These are phyloP conservation scores for Eucommia ulmoides DNA, from an alignment of 257 asterid genomes.

Conservation along the genomic window DNA sequence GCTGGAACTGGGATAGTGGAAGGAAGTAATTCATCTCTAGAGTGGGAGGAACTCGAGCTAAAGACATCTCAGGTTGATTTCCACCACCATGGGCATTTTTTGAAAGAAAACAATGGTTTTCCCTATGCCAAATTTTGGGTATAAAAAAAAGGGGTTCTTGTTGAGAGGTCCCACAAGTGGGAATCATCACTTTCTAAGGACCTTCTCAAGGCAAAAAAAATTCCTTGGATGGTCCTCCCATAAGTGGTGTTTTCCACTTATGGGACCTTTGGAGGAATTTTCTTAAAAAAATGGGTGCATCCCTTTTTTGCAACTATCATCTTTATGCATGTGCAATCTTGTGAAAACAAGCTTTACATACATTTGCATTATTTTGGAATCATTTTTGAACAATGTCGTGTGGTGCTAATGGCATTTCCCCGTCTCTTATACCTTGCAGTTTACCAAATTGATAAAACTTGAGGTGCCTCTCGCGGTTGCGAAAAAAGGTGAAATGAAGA, in stretches of 20 bases:
- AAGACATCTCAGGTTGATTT: conserved; percentile 98
- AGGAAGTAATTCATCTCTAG: conserved; percentile 71
- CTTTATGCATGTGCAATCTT: not conserved
- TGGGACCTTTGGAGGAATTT: not conserved
- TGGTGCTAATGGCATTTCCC: not conserved
- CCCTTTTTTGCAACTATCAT: not conserved
- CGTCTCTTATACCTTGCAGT: conserved; percentile 40
- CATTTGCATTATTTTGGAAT: not conserved
- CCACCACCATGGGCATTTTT: conserved; percentile 14
- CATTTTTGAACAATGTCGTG: not conserved
- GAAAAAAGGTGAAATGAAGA: conserved; percentile 16
- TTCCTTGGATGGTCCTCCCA: too few species aligned
- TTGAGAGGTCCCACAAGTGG: too few species aligned
- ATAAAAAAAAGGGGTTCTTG: too few species aligned
- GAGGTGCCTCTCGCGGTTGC: conserved; percentile 37
- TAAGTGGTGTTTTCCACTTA: not conserved
- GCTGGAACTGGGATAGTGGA: conserved; percentile 93
- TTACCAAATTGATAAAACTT: conserved; percentile 77
- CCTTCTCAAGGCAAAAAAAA: too few species aligned
- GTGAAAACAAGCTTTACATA: not conserved
- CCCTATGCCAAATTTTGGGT: too few species aligned
- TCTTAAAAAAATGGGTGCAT: not conserved
- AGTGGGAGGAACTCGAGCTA: conserved; percentile 94
- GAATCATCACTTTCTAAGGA: too few species aligned
- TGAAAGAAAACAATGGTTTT: too few species aligned